Percentiles rank a stretch among this genome's conserved stretches.
Conservation (phyloP, 495 filamentous ascomycete genomes). For the Trichoderma virens region DNA sequence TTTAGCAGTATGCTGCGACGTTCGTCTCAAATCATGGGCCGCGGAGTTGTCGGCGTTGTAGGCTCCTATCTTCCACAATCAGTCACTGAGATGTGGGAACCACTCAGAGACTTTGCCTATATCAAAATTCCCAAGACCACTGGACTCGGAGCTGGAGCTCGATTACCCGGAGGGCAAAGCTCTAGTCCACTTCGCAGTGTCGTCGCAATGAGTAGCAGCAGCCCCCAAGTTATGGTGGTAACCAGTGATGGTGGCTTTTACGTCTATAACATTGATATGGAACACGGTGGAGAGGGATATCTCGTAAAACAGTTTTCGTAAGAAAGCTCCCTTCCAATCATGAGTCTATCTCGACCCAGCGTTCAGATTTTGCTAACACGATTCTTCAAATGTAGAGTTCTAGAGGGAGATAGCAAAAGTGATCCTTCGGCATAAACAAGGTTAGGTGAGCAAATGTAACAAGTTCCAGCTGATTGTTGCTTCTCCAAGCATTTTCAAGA, state of each 20-base stretch:
- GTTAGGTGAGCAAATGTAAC: neutral
- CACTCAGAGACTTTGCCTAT: conserved; percentile 89
- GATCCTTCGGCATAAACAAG: conserved; percentile 30
- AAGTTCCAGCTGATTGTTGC: neutral
- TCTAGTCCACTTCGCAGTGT: conserved; percentile 62
- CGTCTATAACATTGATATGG: conserved; percentile 90
- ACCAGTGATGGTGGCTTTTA: conserved; percentile 94
- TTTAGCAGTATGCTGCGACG: conserved; percentile 87
- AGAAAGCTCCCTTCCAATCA: conserved; percentile 24
- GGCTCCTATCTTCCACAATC: conserved; percentile 86
- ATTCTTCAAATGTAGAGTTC: conserved; percentile 28
- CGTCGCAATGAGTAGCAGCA: conserved; percentile 88
- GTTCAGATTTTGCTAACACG: conserved; percentile 10
- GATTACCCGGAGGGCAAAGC: neutral
- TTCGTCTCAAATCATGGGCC: conserved; percentile 94
- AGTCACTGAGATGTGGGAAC: conserved; percentile 97
- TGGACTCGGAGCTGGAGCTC: conserved; percentile 13
- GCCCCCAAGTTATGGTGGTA: conserved; percentile 94
- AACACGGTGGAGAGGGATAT: conserved; percentile 89
- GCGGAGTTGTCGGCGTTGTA: conserved; percentile 76
- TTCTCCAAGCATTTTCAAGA: no score
- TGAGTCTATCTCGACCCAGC: neutral
- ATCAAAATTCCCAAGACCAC: conserved; percentile 76
- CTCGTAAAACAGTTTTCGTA: conserved; percentile 85
- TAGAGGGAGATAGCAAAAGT: conserved; percentile 44